Conservation (phyloP, 163 green algal species). For the Picocystis sp. region DNA sequence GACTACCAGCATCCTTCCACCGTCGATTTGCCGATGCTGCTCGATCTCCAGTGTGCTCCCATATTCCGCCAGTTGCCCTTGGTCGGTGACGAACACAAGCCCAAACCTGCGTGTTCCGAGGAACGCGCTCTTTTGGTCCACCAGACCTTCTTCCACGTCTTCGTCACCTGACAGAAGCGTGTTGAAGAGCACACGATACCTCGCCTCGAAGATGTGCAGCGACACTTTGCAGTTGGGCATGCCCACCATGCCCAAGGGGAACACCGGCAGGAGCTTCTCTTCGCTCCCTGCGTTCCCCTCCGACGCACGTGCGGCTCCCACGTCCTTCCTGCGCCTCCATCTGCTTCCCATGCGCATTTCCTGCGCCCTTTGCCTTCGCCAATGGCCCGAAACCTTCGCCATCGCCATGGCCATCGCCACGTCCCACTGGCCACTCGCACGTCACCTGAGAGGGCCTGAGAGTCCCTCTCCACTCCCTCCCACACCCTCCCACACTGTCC, state of each 20-base stretch:
- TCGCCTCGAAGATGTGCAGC: slow-evolving; percentile 69
- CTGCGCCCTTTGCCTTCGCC: too few relatives aligned
- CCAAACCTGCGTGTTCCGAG: slow-evolving; percentile 51
- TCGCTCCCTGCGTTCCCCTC: too few relatives aligned
- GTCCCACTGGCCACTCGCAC: too few relatives aligned
- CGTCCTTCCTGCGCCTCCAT: too few relatives aligned
- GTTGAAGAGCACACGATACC: slow-evolving; percentile 76
- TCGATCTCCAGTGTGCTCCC: slow-evolving; percentile 52
- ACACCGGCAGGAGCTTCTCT: slow-evolving; percentile 34
- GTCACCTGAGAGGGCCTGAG: too few relatives aligned
- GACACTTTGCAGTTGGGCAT: slow-evolving; percentile 41
- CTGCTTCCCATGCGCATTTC: too few relatives aligned
- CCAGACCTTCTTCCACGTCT: slow-evolving; percentile 47
- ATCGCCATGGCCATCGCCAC: too few relatives aligned
- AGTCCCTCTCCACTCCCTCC: too few relatives aligned
- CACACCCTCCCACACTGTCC: too few relatives aligned
- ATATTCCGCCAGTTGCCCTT: slow-evolving; percentile 23
- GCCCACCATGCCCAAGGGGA: slow-evolving; percentile 59
- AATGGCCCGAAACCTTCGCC: too few relatives aligned
- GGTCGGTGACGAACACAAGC: slow-evolving; percentile 45
- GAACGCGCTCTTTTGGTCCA: slow-evolving; percentile 41
- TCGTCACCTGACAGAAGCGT: slow-evolving; percentile 52
- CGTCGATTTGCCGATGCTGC: slow-evolving; percentile 26
- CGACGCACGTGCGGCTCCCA: too few relatives aligned
- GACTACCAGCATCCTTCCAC: slow-evolving; percentile 35